phyloP scores from a whole-genome alignment of 139 green algal genomes.

The Astrephomene gubernaculifera region DNA sequence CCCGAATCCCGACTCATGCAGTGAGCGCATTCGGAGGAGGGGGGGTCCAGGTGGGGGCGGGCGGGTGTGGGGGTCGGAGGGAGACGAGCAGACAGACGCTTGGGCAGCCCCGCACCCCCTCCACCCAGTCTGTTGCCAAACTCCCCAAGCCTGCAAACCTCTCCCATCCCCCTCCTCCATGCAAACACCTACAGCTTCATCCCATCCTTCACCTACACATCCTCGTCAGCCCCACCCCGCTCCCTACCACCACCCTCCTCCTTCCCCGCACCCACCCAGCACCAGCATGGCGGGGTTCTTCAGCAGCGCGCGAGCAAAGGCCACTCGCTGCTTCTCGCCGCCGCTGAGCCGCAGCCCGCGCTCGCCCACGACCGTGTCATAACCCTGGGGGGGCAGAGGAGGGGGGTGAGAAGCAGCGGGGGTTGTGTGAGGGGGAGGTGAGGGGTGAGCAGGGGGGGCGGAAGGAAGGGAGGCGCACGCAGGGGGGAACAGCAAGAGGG shows the following conservation, averaged over 20 bases:
- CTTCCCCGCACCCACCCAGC: slow-evolving; percentile 44
- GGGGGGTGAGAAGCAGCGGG: background rate
- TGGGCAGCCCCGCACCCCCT: background rate
- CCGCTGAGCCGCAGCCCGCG: slow-evolving; percentile 75
- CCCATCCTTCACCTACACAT: background rate
- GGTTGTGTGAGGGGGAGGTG: too few relatives aligned
- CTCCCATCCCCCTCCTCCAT: too few relatives aligned
- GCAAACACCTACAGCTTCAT: background rate
- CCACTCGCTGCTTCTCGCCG: slow-evolving; percentile 77
- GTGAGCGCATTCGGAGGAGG: too few relatives aligned
- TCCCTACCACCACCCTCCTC: background rate
- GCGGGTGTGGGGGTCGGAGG: background rate
- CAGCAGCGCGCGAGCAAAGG: slow-evolving; percentile 69
- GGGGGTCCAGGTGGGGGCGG: slow-evolving; percentile 27
- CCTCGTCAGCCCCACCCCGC: too few relatives aligned
- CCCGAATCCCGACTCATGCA: too few relatives aligned
- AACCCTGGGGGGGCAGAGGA: slow-evolving; percentile 62
- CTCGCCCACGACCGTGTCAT: slow-evolving; percentile 90
- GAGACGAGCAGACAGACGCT: background rate
- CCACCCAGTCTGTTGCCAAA: background rate
- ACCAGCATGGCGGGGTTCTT: slow-evolving; percentile 64
- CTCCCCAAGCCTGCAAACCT: background rate
- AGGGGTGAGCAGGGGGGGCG: too few relatives aligned
- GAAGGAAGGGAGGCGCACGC: too few relatives aligned
- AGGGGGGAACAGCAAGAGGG: too few relatives aligned